phyloP scores from a whole-genome alignment of 2,329 filamentous ascomycete genomes.

The Verticillium albo-atrum region DNA sequence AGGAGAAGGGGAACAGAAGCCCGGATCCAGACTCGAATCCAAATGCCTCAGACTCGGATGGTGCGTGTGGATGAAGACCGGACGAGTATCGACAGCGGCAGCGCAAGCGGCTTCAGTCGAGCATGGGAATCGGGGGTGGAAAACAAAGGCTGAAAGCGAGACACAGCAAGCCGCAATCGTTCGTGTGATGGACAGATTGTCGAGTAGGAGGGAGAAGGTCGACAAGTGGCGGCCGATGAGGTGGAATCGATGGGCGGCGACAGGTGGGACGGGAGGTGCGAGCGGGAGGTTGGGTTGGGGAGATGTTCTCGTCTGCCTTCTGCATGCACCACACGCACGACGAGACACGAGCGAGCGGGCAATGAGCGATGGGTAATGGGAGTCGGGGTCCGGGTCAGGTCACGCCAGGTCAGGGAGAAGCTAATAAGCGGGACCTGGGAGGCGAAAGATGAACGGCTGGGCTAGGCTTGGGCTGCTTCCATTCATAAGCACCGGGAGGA shows the following conservation, averaged over 20 bases:
- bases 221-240: background rate
- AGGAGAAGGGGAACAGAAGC: background rate
- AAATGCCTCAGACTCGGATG: background rate
- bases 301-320: background rate
- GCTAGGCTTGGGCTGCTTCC: background rate
- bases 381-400: background rate
- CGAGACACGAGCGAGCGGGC: background rate
- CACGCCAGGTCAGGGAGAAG: background rate
- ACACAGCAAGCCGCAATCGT: background rate
- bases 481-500: background rate
- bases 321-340: background rate
- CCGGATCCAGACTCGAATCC: background rate
- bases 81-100: background rate
- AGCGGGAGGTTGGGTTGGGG: background rate
- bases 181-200: background rate
- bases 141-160: background rate
- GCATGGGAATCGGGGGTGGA: background rate
- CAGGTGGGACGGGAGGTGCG: slow-evolving; percentile 1
- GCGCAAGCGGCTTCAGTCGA: background rate
- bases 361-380: background rate
- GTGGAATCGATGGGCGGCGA: background rate
- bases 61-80: background rate
- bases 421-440: background rate
- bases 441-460: background rate
- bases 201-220: background rate